Conservation (phyloP, 345 rosid species). For the Garcia nutans region DNA sequence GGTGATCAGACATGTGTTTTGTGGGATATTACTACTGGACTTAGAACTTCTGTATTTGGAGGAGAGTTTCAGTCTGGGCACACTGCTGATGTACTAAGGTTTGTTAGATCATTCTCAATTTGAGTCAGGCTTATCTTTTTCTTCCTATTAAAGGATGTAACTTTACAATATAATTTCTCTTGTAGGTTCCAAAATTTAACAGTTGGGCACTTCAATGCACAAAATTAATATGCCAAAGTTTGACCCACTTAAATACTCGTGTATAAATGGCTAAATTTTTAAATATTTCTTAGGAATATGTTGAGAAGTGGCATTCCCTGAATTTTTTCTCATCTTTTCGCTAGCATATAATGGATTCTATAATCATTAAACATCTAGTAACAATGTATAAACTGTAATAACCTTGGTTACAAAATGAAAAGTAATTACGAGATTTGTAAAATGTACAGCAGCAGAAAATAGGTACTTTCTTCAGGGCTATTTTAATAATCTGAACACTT, state of each 20-base stretch:
- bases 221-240: background rate
- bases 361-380: background rate
- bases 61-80: conserved; percentile 99
- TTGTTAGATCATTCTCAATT: conserved; percentile 20
- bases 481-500: conserved; percentile 1
- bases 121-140: background rate
- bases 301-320: conserved; percentile 4
- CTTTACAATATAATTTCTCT: background rate
- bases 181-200: background rate
- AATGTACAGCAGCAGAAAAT: background rate
- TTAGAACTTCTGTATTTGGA: conserved; percentile 89
- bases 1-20: conserved; percentile 90
- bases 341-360: conserved; percentile 8
- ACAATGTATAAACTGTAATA: background rate
- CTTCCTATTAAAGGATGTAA: background rate
- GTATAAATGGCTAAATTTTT: background rate
- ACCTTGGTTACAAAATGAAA: conserved; percentile 1
- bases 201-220: background rate
- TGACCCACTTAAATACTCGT: background rate
- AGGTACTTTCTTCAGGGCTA: conserved; percentile 1
- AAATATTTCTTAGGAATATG: background rate
- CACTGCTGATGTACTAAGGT: conserved; percentile 92
- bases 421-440: background rate
- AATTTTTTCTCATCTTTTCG: background rate
- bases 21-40: conserved; percentile 97